Base-by-base conservation (phyloP, 2,329 filamentous ascomycete species). In the Chrysoporthe puriensis region DNA sequence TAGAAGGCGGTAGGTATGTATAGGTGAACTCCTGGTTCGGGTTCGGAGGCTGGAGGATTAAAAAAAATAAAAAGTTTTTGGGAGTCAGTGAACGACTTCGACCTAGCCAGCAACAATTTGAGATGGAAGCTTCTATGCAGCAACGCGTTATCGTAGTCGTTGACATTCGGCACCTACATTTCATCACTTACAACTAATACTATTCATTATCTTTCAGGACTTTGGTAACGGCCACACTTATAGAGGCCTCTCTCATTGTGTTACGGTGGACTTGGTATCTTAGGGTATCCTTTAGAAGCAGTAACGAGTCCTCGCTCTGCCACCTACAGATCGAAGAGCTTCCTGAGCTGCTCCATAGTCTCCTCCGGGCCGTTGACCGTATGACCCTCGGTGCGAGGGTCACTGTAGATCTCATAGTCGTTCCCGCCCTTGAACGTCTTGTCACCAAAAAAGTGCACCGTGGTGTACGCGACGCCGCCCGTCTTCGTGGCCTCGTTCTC, bases 401-500 rank as follows among this genome's bases (percentile, higher is more conserved):
- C 95, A 72, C 82, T 84, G 80, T 91, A 98, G 77, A 99, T 97
- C 84, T 98, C 95, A 78, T 90, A 95, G 81, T 99, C 96, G 79
- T 98, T 99, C 70, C 96, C 96, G 71, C 96, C 95, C 78, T 90
- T 81, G 77, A 88, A 90, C 36, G 92, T 92, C 90, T 98, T 99
- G 86, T 99, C 96, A 72, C 96, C 96, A 76, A 98, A 99, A 87
- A 98, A 98, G 85, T 98, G 96, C 73, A 98, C 91, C 57, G 88
- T 95, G 73, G 88, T 92, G 85, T 95, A 98, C 34, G 89, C 82
- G 71, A 96, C 83, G 70, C 91, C 90, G 75, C 88, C 90, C 52
- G 86, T 84, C 78, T 86, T 84, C 81, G 86, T 82, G 71, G 91
- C 90, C 79, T 97, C 94, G 71, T 86, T 86, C 82, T 96, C 93